Base-by-base conservation (phyloP, 768 basidiomycete genomes). In the Tricholoma saponaceum region DNA sequence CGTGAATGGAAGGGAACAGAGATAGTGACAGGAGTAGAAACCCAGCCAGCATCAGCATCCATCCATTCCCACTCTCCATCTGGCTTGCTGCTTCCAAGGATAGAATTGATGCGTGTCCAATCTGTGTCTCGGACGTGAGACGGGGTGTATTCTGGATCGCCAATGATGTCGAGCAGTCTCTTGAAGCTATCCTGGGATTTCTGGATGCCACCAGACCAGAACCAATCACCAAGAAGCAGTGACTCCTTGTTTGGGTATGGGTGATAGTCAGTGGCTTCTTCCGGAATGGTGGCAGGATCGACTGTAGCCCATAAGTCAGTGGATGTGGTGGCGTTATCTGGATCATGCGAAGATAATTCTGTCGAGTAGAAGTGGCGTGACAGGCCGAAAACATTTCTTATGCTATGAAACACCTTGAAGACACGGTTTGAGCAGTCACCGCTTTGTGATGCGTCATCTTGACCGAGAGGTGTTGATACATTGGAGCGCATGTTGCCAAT, bases 1-100 rank as follows among this genome's bases (percentile, higher is more conserved):
- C 10, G 9, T 12, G 9, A 16, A 35, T 35, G 14, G 35, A 35
- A 5, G 9, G 35, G 35, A 35, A 35, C 35, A 10, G 9, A 16
- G 10, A 32, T 32, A 5, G 30, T 32, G 10, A 32, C 30, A 32
- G 30, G 10, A 5, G 30, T 5, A 5, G 5, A 5, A 5, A 5
- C 5, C 30, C 30, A 32, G 5, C 30, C 66, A 62, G 49, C 66
- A 58, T 58, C 57, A 10, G 46, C n/a, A 22, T 46, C 32, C 41
- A 52, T n/a, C 20, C 56, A 56, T n/a, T 55, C 46, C 16, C 28
- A 16, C 18, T 33, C 18, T n/a, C n/a, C n/a, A 28, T 51, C 53
- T 3, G n/a, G 26, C 18, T 22, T 10, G n/a, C 25, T 44, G 2
- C 16, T 28, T 12, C 32, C 56, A 20, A 65, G 58, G 7, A 35